Conservation (phyloP, 345 rosid genomes). For the Leavenworthia alabamica region DNA sequence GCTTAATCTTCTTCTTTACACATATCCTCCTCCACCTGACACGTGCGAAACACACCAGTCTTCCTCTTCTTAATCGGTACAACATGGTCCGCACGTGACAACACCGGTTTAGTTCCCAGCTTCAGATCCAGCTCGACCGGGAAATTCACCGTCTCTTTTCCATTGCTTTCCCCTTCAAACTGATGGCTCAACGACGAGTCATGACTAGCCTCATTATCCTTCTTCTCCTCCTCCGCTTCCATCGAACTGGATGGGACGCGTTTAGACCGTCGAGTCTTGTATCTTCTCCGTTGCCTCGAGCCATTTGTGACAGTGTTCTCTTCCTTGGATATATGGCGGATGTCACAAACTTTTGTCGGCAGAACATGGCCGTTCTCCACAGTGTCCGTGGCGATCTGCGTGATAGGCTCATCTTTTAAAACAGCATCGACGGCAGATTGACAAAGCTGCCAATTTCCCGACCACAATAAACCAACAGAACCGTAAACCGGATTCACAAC, state of each 20-base stretch:
- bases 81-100: slow-evolving; percentile 38
- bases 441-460: slow-evolving; percentile 91
- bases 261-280: slow-evolving; percentile 10
- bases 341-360: slow-evolving; percentile 71
- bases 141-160: neutral
- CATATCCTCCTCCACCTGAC: slow-evolving; percentile 26
- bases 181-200: slow-evolving; percentile 88
- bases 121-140: slow-evolving; percentile 33
- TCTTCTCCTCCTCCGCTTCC: neutral
- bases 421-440: slow-evolving; percentile 89
- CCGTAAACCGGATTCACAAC: slow-evolving; percentile 93
- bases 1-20: slow-evolving; percentile 33
- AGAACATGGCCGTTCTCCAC: slow-evolving; percentile 66
- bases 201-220: slow-evolving; percentile 42
- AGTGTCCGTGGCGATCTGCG: slow-evolving; percentile 59
- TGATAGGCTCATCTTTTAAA: slow-evolving; percentile 64
- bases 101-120: slow-evolving; percentile 23
- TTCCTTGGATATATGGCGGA: slow-evolving; percentile 74
- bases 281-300: neutral
- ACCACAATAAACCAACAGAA: slow-evolving; percentile 81
- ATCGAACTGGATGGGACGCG: neutral
- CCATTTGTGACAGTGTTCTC: slow-evolving; percentile 39
- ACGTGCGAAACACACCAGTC: slow-evolving; percentile 19
- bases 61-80: slow-evolving; percentile 68
- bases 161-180: slow-evolving; percentile 54